Evolutionary conservation across 164 flowering plant species (phyloP).

Genomic region (Protea cynaroides): DNA sequence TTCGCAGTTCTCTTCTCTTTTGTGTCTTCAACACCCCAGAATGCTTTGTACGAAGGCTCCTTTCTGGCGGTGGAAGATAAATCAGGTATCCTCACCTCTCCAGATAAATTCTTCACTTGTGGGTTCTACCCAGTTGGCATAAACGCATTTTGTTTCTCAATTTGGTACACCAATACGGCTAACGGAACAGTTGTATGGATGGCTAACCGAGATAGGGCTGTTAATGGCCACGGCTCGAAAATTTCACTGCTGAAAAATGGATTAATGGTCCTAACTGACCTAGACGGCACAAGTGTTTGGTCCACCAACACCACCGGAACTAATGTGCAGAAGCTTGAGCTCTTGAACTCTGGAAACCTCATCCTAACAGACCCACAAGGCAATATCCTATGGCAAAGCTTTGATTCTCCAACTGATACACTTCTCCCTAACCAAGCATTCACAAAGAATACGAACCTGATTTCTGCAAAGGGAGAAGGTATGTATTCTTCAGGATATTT

Average conservation of each 20-base stretch:
- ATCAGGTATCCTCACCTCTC: slow-evolving; percentile 15
- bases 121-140: slow-evolving; percentile 27
- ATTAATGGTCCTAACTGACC: slow-evolving; percentile 14
- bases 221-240: slow-evolving; percentile 14
- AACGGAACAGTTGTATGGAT: slow-evolving; percentile 13
- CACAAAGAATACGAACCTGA: slow-evolving; percentile 9
- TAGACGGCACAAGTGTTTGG: slow-evolving; percentile 11
- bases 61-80: slow-evolving; percentile 22
- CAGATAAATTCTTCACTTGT: slow-evolving; percentile 15
- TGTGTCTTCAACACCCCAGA: too few relatives aligned
- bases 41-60: slow-evolving; percentile 15
- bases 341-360: slow-evolving; percentile 28
- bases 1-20: too few relatives aligned
- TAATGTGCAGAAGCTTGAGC: background rate
- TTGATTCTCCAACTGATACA: slow-evolving; percentile 37
- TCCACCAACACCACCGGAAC: slow-evolving; percentile 8
- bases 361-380: background rate
- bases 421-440: slow-evolving; percentile 35
- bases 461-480: slow-evolving; percentile 25
- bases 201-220: slow-evolving; percentile 20
- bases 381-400: slow-evolving; percentile 27
- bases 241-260: slow-evolving; percentile 3
- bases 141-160: slow-evolving; percentile 27
- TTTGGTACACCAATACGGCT: slow-evolving; percentile 14
- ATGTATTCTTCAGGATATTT: slow-evolving; percentile 32